Base-by-base conservation (phyloP, 1,139 yeast species). In the Eremothecium coryli region DNA sequence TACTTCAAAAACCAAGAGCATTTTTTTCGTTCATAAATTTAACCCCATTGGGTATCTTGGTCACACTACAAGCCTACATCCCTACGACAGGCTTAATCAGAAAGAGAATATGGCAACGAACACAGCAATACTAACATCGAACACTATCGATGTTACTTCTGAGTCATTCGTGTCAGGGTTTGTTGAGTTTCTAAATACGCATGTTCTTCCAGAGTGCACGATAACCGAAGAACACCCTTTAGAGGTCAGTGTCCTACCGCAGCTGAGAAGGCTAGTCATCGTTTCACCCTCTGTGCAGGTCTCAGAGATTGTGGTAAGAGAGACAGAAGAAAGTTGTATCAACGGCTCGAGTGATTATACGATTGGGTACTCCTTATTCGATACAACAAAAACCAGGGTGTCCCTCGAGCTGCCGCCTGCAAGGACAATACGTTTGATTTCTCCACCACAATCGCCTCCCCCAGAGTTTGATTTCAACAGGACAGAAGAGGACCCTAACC, bases 371-470 rank as follows among this genome's bases (percentile, higher is more conserved):
- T 46, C 28, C 35, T 18, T 32, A 48, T 18, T 27, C 13, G 30
- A 27, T 22, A 47, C 35, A 17, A 21, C 18, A 6, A 18, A 22
- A 7, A 48, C 51, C 11, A 38, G 40, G 25, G 44, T 41, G 29
- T 54, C 54, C 34, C 41, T 62, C 14, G 33, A 52, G 35, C 45
- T 61, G 8, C 67, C 67, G 4, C 43, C 46, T 29, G 42, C 52
- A 26, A 45, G 51, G 8, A 48, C 54, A 31, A 39, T 59, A 50
- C 61, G 61, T 38, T 39, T 62, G 32, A 55, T 62, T 5, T 61
- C 66, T 1, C 67, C 67, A 6, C 67, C 67, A 11, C 53, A 60
- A 5, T 62, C 67, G 7, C 67, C 67, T 2, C 65, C 66, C 3
- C 55, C 61, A 2, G 66, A 47, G 22, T 62, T 62, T 38, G 60